Evolutionary conservation across 164 flowering plant genomes (phyloP).

Genomic region (Cinnamomum micranthum): DNA sequence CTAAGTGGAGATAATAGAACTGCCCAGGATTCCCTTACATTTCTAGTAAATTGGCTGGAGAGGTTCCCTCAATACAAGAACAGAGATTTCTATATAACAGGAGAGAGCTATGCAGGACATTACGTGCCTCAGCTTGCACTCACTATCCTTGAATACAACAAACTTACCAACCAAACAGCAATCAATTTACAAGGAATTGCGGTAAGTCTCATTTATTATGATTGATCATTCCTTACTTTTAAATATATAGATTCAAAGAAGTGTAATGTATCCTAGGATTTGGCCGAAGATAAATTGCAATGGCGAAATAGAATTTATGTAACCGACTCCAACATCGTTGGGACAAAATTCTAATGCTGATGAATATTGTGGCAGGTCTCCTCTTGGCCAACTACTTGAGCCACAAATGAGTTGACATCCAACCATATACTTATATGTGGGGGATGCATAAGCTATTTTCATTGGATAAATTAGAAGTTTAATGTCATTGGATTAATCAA

Average conservation of each 20-base stretch:
- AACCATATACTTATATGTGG: neutral
- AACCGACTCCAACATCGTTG: no score
- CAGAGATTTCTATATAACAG: conserved; percentile 52
- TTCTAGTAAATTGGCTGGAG: conserved; percentile 56
- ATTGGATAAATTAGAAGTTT: no score
- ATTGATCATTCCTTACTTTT: neutral
- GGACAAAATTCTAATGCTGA: neutral
- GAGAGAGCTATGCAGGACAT: conserved; percentile 52
- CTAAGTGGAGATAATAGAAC: neutral
- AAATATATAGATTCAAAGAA: neutral
- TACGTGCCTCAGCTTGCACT: conserved; percentile 72
- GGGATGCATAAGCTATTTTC: neutral
- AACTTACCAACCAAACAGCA: conserved; percentile 24
- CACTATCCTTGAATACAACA: conserved; percentile 43
- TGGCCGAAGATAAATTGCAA: no score
- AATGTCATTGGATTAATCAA: no score
- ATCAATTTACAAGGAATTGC: conserved; percentile 64
- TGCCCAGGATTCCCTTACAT: conserved; percentile 56
- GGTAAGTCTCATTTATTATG: conserved; percentile 5
- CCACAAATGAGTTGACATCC: no score
- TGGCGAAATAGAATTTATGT: no score
- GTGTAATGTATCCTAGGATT: no score
- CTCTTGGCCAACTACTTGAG: no score
- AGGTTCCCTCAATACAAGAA: conserved; percentile 40
- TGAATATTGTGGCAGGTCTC: neutral